These are phyloP conservation scores for Aspergillus pseudoviridinutans DNA, from an alignment of 2,329 filamentous ascomycete species.

Conservation along the genomic window DNA sequence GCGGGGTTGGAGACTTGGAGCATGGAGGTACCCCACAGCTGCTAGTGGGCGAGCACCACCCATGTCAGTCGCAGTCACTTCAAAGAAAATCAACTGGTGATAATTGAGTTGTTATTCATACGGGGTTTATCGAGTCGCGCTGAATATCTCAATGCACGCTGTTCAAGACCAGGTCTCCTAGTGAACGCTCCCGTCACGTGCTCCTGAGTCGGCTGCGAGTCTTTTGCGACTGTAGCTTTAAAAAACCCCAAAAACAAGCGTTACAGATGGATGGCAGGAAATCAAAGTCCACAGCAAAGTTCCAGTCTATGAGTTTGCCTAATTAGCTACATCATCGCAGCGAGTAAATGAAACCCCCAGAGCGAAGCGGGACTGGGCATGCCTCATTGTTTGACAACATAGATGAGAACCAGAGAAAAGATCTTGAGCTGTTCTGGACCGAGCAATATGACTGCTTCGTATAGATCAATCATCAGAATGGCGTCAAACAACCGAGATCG, in stretches of 20 bases:
- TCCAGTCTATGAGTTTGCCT: not conserved
- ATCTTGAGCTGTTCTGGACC: not conserved
- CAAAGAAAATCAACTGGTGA: not conserved
- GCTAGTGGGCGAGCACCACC: not conserved
- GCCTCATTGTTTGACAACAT: not conserved
- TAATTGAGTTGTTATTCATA: too few relatives aligned
- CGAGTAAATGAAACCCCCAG: too few relatives aligned
- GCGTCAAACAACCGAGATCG: not conserved
- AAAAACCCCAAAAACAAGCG: too few relatives aligned
- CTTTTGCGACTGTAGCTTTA: too few relatives aligned
- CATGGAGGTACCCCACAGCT: not conserved
- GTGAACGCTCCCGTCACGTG: not conserved
- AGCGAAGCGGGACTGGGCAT: not conserved
- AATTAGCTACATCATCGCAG: not conserved
- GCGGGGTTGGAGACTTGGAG: not conserved
- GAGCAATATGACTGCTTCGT: not conserved
- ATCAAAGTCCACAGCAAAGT: not conserved
- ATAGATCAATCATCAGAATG: not conserved
- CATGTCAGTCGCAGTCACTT: too few relatives aligned
- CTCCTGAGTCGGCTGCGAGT: not conserved
- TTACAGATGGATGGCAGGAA: not conserved
- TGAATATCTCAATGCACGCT: not conserved
- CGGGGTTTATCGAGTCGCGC: not conserved
- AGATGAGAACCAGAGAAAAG: not conserved
- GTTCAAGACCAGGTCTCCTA: not conserved